A percentile compares a stretch with the other conserved stretches of the same genome.
Evolutionary conservation across 2,329 filamentous ascomycete species (phyloP).

Genomic region (Cyphellophora europaea): DNA sequence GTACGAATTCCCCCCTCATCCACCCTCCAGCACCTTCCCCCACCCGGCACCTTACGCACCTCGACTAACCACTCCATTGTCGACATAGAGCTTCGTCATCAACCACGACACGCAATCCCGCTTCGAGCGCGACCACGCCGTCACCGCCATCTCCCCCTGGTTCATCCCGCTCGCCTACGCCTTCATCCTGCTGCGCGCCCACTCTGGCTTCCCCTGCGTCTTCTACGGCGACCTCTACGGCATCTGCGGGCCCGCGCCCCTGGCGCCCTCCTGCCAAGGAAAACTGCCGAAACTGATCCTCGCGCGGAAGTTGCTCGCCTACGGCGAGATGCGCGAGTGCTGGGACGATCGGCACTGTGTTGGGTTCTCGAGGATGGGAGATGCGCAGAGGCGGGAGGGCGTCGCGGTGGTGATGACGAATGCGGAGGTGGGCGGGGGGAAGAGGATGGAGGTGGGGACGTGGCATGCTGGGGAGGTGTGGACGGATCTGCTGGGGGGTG

Average conservation of each 20-base stretch:
- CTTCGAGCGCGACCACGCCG: constrained; percentile 13
- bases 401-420: constrained; percentile 51
- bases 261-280: constrained; percentile 41
- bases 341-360: constrained; percentile 51
- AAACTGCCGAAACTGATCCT: constrained; percentile 51
- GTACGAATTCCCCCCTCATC: constrained; percentile 33
- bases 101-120: constrained; percentile 59
- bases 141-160: constrained; percentile 51
- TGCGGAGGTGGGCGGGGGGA: constrained; percentile 13
- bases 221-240: constrained; percentile 66
- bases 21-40: background rate
- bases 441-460: constrained; percentile 50
- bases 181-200: constrained; percentile 56
- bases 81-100: constrained; percentile 51
- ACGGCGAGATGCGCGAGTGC: constrained; percentile 57
- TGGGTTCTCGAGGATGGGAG: constrained; percentile 47
- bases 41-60: background rate
- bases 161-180: constrained; percentile 66
- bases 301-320: constrained; percentile 56
- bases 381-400: constrained; percentile 4
- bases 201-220: constrained; percentile 53
- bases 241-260: constrained; percentile 33
- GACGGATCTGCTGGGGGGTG: constrained; percentile 53
- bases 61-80: background rate
- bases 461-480: constrained; percentile 51